Evolutionary conservation across 225 moss, liverwort and hornwort genomes (phyloP).

Genomic region (Physcomitrium patens): DNA sequence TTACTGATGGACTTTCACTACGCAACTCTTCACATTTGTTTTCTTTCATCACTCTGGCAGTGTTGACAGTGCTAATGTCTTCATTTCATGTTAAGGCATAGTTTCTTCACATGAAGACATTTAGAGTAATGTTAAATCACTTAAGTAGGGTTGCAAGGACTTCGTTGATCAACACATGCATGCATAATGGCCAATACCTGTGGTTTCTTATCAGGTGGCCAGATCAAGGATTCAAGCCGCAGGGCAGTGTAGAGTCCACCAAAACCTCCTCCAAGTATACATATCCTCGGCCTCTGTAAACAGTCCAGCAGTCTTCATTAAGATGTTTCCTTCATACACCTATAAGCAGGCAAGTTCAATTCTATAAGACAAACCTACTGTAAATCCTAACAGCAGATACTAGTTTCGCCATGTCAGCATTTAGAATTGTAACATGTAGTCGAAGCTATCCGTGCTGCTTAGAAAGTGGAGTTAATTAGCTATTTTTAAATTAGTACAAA

Average conservation of each 20-base stretch:
- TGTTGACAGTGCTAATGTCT: no score
- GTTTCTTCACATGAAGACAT: not conserved
- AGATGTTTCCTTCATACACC: not conserved
- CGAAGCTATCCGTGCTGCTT: not conserved
- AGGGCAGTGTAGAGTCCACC: constrained; percentile 96
- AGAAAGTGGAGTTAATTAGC: no score
- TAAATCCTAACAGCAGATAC: not conserved
- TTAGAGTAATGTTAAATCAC: not conserved
- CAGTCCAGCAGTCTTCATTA: not conserved
- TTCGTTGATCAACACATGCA: constrained; percentile 5
- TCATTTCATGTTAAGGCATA: not conserved
- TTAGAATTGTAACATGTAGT: not conserved
- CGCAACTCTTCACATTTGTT: no score
- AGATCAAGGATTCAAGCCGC: constrained; percentile 84
- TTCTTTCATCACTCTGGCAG: no score
- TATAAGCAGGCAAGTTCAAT: not conserved
- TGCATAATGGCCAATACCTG: constrained; percentile 53
- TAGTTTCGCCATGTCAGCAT: not conserved
- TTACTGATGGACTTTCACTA: no score
- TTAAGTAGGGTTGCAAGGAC: not conserved
- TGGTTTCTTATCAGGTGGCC: constrained; percentile 90
- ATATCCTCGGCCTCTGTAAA: constrained; percentile 83
- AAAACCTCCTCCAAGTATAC: constrained; percentile 95
- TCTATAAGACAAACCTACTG: not conserved
- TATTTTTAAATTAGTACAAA: no score